A percentile compares a stretch with the other conserved stretches of the same genome.
These are phyloP conservation scores for Marchantia paleacea DNA, from an alignment of 225 moss, liverwort and hornwort genomes.

Conservation along the genomic window DNA sequence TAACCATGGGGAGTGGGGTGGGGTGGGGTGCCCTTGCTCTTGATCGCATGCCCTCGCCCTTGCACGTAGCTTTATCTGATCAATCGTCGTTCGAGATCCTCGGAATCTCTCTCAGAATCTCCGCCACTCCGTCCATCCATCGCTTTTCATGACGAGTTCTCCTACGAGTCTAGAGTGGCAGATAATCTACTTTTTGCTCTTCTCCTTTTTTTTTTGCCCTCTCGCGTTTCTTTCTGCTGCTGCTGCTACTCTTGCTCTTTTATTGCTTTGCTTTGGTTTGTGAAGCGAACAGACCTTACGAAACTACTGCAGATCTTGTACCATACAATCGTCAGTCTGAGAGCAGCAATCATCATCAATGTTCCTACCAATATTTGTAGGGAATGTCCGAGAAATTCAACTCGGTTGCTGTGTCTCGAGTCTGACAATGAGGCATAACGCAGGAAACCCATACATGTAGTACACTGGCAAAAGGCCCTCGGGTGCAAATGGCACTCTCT, in stretches of 20 bases:
- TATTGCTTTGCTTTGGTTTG: background rate
- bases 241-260: background rate
- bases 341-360: slow-evolving; percentile 10
- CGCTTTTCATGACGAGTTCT: background rate
- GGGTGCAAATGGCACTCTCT: background rate
- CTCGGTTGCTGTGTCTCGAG: slow-evolving; percentile 6
- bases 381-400: slow-evolving; percentile 14
- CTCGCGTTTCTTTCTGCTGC: background rate
- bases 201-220: background rate
- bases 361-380: slow-evolving; percentile 8
- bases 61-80: background rate
- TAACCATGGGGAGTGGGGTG: too few species aligned
- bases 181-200: background rate
- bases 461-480: background rate
- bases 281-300: background rate
- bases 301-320: background rate
- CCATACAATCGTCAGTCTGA: slow-evolving; percentile 16
- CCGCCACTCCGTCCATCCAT: background rate
- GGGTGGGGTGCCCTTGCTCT: too few species aligned
- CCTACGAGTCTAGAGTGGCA: too few species aligned
- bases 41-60: too few species aligned
- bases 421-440: background rate
- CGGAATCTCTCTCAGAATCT: background rate
- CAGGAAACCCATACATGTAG: background rate
- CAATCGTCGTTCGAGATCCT: background rate